These are phyloP conservation scores for Quercus bicolor DNA, from an alignment of 306 rosid genomes.

Conservation along the genomic window DNA sequence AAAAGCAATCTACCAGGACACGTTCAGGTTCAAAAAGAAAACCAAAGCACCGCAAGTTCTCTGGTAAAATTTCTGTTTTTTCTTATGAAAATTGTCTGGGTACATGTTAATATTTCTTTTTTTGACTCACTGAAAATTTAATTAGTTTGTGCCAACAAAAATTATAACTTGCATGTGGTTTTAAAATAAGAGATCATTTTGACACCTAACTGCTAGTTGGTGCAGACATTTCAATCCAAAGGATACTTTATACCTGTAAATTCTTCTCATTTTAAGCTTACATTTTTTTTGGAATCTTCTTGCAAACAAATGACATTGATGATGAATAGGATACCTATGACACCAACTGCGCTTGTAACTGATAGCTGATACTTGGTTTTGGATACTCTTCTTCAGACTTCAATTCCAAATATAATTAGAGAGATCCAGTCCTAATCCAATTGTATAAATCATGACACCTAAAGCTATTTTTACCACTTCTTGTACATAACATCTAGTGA, in stretches of 20 bases:
- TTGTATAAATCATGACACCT: too few relatives aligned
- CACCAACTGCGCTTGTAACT: neutral
- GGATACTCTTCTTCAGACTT: too few relatives aligned
- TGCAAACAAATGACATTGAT: neutral
- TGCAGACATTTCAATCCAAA: neutral
- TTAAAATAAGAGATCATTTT: neutral
- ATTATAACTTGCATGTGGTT: neutral
- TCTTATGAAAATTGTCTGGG: neutral
- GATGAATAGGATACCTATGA: neutral
- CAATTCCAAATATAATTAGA: too few relatives aligned
- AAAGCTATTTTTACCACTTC: too few relatives aligned
- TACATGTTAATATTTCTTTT: conserved; percentile 8
- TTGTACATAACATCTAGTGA: too few relatives aligned
- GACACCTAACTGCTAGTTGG: neutral
- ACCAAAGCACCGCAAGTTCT: conserved; percentile 58
- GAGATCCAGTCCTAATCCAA: too few relatives aligned
- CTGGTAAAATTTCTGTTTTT: conserved; percentile 46
- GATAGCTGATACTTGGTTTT: neutral
- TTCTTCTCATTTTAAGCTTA: too few relatives aligned
- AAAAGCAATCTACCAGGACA: conserved; percentile 43
- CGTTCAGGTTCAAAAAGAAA: conserved; percentile 59
- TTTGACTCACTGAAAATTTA: neutral
- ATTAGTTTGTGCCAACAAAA: neutral
- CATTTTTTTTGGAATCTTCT: neutral
- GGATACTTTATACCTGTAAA: neutral